phyloP scores from a whole-genome alignment of 2,329 filamentous ascomycete species.

The Alternaria infectoria region DNA sequence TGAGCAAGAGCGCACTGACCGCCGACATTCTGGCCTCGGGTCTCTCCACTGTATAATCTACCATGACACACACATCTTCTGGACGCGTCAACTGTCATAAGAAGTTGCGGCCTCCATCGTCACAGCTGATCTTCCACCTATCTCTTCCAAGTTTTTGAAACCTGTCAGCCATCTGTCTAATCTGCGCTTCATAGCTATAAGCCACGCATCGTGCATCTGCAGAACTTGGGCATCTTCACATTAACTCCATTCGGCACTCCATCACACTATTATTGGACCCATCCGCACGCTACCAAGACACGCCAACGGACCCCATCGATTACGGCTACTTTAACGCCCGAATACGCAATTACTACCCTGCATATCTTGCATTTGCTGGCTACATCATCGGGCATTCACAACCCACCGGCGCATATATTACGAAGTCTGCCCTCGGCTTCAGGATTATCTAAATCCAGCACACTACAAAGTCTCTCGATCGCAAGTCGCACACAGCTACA shows the following conservation, averaged over 20 bases:
- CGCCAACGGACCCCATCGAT: constrained; percentile 26
- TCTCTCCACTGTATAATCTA: constrained; percentile 14
- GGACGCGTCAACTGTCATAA: constrained; percentile 16
- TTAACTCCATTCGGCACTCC: constrained; percentile 2
- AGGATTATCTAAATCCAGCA: not conserved
- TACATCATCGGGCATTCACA: constrained; percentile 42
- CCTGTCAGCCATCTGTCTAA: not conserved
- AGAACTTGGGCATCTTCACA: constrained; percentile 1
- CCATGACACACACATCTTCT: constrained; percentile 12
- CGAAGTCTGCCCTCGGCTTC: constrained; percentile 8
- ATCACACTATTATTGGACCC: constrained; percentile 23
- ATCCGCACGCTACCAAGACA: constrained; percentile 26
- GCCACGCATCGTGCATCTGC: not conserved
- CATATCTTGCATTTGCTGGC: constrained; percentile 21
- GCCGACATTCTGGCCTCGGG: constrained; percentile 8
- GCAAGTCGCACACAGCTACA: not conserved
- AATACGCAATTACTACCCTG: constrained; percentile 28
- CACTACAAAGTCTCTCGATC: not conserved
- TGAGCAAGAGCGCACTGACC: constrained; percentile 11
- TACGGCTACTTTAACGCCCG: constrained; percentile 28
- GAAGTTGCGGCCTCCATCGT: constrained; percentile 6
- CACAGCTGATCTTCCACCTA: not conserved
- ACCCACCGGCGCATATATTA: constrained; percentile 34
- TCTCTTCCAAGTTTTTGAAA: not conserved
- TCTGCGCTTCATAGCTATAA: constrained; percentile 7